Evolutionary conservation across 2,329 filamentous ascomycete species (phyloP).

Genomic region (Colletotrichum tofieldiae): DNA sequence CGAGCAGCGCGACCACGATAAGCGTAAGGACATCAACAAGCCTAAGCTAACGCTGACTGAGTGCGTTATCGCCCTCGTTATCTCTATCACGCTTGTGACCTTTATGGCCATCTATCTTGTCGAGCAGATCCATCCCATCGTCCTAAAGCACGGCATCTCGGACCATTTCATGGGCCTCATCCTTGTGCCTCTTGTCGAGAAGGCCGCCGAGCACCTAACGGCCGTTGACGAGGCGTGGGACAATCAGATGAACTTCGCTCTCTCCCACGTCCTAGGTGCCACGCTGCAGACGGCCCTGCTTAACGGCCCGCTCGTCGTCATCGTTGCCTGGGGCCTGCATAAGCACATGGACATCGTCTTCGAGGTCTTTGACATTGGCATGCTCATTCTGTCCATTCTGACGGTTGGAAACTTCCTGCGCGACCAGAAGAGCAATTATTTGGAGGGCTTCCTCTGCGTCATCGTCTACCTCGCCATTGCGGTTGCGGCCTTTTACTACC

Average conservation of each 20-base stretch:
- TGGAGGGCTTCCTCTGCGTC: slow-evolving; percentile 88
- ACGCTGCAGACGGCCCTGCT: slow-evolving; percentile 92
- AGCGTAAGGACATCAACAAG: slow-evolving; percentile 71
- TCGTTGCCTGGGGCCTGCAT: slow-evolving; percentile 85
- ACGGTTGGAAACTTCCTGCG: slow-evolving; percentile 90
- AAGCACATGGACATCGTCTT: slow-evolving; percentile 86
- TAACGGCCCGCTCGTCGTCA: slow-evolving; percentile 86
- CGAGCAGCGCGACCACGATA: slow-evolving; percentile 77
- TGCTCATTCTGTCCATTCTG: slow-evolving; percentile 87
- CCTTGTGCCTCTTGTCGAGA: slow-evolving; percentile 86
- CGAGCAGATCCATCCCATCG: slow-evolving; percentile 76
- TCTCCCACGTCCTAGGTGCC: slow-evolving; percentile 88
- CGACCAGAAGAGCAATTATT: slow-evolving; percentile 91
- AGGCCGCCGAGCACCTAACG: slow-evolving; percentile 88
- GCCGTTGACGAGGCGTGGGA: slow-evolving; percentile 89
- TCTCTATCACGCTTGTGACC: slow-evolving; percentile 79
- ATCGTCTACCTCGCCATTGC: slow-evolving; percentile 75
- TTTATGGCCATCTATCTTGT: slow-evolving; percentile 83
- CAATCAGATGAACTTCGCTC: slow-evolving; percentile 86
- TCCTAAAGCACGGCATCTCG: slow-evolving; percentile 61
- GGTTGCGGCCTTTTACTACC: slow-evolving; percentile 71
- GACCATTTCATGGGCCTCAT: slow-evolving; percentile 79
- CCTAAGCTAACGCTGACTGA: slow-evolving; percentile 83
- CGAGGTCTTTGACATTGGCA: slow-evolving; percentile 86
- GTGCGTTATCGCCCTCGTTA: slow-evolving; percentile 74